Percentiles rank a stretch among this genome's conserved stretches.
Conservation (phyloP, 495 filamentous ascomycete species). For the Haplographium delicatum region DNA sequence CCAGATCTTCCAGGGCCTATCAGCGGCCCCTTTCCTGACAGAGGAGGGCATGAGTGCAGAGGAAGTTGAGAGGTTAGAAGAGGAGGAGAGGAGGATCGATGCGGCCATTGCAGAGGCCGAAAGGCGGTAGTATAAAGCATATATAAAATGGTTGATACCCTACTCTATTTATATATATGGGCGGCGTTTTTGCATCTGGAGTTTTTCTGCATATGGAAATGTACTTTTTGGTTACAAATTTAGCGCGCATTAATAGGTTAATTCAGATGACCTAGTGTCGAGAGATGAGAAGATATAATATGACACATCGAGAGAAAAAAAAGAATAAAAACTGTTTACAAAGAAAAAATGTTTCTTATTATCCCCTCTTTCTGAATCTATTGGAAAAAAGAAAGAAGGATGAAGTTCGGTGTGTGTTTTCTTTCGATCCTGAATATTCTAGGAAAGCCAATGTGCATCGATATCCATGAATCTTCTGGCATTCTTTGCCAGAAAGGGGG, state of each 20-base stretch:
- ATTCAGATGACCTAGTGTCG: neutral
- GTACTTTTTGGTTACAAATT: neutral
- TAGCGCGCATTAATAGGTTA: neutral
- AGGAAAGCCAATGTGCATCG: too few relatives aligned
- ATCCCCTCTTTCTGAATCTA: too few relatives aligned
- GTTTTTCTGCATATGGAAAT: neutral
- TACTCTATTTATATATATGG: too few relatives aligned
- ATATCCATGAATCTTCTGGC: too few relatives aligned
- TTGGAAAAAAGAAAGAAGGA: too few relatives aligned
- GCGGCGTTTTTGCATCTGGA: neutral
- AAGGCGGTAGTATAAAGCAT: neutral
- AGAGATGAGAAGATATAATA: slow-evolving; percentile 3
- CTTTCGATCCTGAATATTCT: too few relatives aligned
- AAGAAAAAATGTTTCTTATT: too few relatives aligned
- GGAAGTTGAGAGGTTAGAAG: slow-evolving; percentile 23
- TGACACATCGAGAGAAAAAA: too few relatives aligned
- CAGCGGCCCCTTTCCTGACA: slow-evolving; percentile 10
- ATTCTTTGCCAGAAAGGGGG: too few relatives aligned
- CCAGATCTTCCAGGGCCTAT: slow-evolving; percentile 1
- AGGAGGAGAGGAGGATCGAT: slow-evolving; percentile 27
- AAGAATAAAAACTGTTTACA: too few relatives aligned
- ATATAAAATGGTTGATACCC: too few relatives aligned
- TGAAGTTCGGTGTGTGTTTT: too few relatives aligned
- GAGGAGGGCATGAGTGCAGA: slow-evolving; percentile 20
- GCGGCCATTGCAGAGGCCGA: slow-evolving; percentile 25